phyloP scores from a whole-genome alignment of 306 rosid genomes.

The Corylus avellana region DNA sequence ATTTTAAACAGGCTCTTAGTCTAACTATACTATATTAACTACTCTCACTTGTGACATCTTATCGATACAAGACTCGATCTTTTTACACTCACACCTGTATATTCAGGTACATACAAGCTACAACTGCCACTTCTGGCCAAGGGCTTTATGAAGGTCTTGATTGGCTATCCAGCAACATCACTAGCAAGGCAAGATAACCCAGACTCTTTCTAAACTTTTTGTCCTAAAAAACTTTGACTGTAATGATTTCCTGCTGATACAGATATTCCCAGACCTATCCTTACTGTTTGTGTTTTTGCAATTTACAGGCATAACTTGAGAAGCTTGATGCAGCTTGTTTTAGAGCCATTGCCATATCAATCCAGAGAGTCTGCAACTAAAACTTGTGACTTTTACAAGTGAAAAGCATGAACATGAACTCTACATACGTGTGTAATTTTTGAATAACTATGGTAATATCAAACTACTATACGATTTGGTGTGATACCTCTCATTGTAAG shows the following conservation, averaged over 20 bases:
- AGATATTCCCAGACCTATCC: neutral
- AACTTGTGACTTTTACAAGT: constrained; percentile 3
- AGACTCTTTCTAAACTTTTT: neutral
- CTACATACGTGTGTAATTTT: constrained; percentile 5
- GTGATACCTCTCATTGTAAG: neutral
- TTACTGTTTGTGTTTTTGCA: neutral
- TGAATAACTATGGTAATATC: neutral
- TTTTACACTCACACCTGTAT: too few species aligned
- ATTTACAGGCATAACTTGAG: neutral
- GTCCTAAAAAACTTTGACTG: neutral
- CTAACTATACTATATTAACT: too few species aligned
- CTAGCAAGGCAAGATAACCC: constrained; percentile 50
- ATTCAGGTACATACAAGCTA: constrained; percentile 60
- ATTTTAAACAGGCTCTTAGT: too few species aligned
- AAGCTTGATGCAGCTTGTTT: neutral
- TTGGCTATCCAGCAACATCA: constrained; percentile 81
- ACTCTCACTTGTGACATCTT: too few species aligned
- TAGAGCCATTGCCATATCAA: constrained; percentile 7
- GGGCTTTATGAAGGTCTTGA: constrained; percentile 87
- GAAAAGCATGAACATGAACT: neutral
- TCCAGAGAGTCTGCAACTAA: neutral
- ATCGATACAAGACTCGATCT: too few species aligned
- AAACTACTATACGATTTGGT: neutral
- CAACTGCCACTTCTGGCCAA: constrained; percentile 56
- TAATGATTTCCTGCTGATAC: neutral